Base-by-base conservation (phyloP, 345 rosid species). In the Citrus mangshanensis region DNA sequence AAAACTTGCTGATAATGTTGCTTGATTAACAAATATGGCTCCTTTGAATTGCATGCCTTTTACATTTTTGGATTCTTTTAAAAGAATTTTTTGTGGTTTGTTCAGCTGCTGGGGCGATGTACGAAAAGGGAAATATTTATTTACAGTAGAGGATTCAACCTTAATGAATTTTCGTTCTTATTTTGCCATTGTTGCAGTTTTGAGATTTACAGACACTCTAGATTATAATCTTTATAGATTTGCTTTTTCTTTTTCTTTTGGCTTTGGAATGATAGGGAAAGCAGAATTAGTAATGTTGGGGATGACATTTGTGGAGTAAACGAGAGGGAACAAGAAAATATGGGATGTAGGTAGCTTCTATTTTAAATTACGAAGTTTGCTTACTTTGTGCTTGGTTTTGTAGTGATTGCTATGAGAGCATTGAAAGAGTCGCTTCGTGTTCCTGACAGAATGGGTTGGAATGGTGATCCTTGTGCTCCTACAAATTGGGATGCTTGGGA, bases 401-500 rank as follows among this genome's bases (percentile, higher is more conserved):
- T 81, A 97, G 99, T 81, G 82, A 72, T 77, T 66, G 98, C 98
- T 28, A 97, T 97, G 99, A 90, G 85, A 83, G 94, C 97, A 7
- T 85, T 97, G 89, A 94, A 97, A 84, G 98, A 94, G 67, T 91
- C 98, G 0, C 90, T 97, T 21, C 90, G 86, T 24, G 87, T 97
- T 80, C 99, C 98, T 14, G 96, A 82, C 70, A 91, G 98, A 69
- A 94, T 97, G 99, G 99, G 99, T 60, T 97, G 99, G 99, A 94
- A 92, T 80, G 99, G 99, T 67, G 98, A 97, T 86, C 99, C 99
- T 14, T 97, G 99, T 84, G 96, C 99, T 79, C 99, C 99, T 64
- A 93, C 95, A 30, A 89, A 77, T 69, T 97, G 99, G 99, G 94
- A 93, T 83, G 98, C 98, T 84, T 97, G 99, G 99, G 99, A 97